These are phyloP conservation scores for Basipetospora chlamydospora DNA, from an alignment of 2,329 filamentous ascomycete genomes.

Conservation along the genomic window DNA sequence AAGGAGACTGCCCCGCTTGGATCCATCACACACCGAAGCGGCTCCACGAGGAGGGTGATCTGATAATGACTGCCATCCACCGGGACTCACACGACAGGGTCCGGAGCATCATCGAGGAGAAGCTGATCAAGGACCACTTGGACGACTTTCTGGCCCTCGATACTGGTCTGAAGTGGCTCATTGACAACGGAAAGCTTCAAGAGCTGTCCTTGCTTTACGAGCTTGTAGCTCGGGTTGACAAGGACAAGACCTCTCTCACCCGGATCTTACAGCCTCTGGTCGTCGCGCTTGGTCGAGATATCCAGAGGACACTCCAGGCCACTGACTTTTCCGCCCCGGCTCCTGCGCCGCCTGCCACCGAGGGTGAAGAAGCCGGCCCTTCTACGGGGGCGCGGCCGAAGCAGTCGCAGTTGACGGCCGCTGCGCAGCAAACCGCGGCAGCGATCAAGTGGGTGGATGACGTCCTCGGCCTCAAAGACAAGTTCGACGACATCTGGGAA, in stretches of 20 bases:
- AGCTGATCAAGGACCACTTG: constrained; percentile 66
- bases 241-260: constrained; percentile 55
- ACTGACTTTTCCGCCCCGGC: constrained; percentile 33
- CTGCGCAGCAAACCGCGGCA: constrained; percentile 69
- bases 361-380: constrained; percentile 23
- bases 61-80: constrained; percentile 72
- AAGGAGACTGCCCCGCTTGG: constrained; percentile 71
- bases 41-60: constrained; percentile 64
- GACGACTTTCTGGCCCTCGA: constrained; percentile 74
- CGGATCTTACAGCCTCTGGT: constrained; percentile 60
- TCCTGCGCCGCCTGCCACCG: constrained; percentile 22
- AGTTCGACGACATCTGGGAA: constrained; percentile 70
- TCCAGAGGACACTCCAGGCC: constrained; percentile 54
- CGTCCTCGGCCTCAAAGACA: constrained; percentile 70
- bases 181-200: constrained; percentile 70
- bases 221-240: constrained; percentile 64
- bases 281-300: constrained; percentile 64
- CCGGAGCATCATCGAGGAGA: constrained; percentile 59
- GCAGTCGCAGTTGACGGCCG: constrained; percentile 28
- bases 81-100: constrained; percentile 59
- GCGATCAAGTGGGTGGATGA: constrained; percentile 95
- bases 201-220: constrained; percentile 72
- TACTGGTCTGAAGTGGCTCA: constrained; percentile 77
- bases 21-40: constrained; percentile 61
- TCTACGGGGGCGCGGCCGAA: constrained; percentile 21